phyloP scores from a whole-genome alignment of 371 early-diverging fungal species.

The Mucor sp. region DNA sequence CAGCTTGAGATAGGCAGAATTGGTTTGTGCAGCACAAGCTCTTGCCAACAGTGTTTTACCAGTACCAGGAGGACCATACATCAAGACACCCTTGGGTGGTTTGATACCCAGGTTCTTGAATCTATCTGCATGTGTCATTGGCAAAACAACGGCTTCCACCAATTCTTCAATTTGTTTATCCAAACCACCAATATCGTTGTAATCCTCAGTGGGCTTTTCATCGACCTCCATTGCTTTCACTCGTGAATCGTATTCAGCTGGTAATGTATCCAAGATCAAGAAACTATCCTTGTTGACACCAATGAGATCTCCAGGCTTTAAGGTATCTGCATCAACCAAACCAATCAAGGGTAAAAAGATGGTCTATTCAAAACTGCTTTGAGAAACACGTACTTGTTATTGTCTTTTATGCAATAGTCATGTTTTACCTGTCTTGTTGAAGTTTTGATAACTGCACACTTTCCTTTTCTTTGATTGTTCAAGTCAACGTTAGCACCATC shows the following conservation, averaged over 20 bases:
- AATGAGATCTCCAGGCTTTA: slow-evolving; percentile 98
- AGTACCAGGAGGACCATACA: slow-evolving; percentile 99
- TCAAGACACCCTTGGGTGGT: slow-evolving; percentile 98
- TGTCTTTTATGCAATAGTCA: neutral
- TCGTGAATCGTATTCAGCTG: slow-evolving; percentile 98
- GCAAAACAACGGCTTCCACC: slow-evolving; percentile 98
- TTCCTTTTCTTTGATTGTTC: slow-evolving; percentile 92
- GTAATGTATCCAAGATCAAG: slow-evolving; percentile 97
- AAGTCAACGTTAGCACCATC: slow-evolving; percentile 96
- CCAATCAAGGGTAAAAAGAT: slow-evolving; percentile 98
- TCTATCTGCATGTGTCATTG: slow-evolving; percentile 97
- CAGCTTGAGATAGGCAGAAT: slow-evolving; percentile 95
- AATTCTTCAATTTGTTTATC: slow-evolving; percentile 99
- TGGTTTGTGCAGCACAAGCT: slow-evolving; percentile 98
- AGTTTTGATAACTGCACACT: slow-evolving; percentile 98
- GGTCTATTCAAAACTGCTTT: slow-evolving; percentile 56
- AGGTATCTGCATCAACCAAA: slow-evolving; percentile 89
- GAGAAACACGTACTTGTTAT: neutral
- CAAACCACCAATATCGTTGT: slow-evolving; percentile 98
- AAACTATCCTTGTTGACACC: slow-evolving; percentile 99
- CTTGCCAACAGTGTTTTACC: slow-evolving; percentile 98
- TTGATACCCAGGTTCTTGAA: slow-evolving; percentile 97
- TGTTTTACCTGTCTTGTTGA: slow-evolving; percentile 87
- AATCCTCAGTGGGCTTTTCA: slow-evolving; percentile 99
- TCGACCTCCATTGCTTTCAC: slow-evolving; percentile 99